These are phyloP conservation scores for Crithidia expoeki DNA, from an alignment of 208 protist genomes.

Conservation along the genomic window DNA sequence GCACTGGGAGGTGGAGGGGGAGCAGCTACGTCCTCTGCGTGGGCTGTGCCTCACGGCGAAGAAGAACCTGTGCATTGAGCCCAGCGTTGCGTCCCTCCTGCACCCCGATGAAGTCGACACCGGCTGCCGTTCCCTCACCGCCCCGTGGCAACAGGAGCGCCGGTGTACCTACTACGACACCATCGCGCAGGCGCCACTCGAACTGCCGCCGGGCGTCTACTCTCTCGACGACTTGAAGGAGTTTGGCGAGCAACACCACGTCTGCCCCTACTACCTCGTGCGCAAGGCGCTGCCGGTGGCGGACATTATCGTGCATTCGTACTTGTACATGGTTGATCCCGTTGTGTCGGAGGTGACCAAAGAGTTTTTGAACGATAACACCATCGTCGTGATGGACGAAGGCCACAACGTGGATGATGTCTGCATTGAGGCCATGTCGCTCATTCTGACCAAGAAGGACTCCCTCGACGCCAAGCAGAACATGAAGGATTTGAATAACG, in stretches of 20 bases:
- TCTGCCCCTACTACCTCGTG: slow-evolving; percentile 97
- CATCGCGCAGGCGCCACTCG: slow-evolving; percentile 54
- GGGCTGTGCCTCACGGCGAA: slow-evolving; percentile 90
- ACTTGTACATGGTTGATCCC: slow-evolving; percentile 99
- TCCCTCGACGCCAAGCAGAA: slow-evolving; percentile 84
- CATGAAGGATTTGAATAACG: slow-evolving; percentile 76
- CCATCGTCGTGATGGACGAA: slow-evolving; percentile 99
- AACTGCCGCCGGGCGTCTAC: slow-evolving; percentile 95
- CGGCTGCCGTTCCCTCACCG: slow-evolving; percentile 93
- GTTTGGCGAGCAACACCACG: slow-evolving; percentile 87
- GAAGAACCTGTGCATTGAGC: slow-evolving; percentile 97
- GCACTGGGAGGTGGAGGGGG: slow-evolving; percentile 70
- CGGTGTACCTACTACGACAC: slow-evolving; percentile 86
- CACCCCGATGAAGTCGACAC: slow-evolving; percentile 94
- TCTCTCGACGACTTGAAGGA: slow-evolving; percentile 95
- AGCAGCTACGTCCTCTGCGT: slow-evolving; percentile 57
- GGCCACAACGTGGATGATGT: slow-evolving; percentile 99
- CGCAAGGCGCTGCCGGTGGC: slow-evolving; percentile 88
- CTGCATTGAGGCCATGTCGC: slow-evolving; percentile 98
- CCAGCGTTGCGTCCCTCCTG: slow-evolving; percentile 61
- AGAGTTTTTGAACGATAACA: slow-evolving; percentile 92
- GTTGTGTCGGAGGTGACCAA: slow-evolving; percentile 96
- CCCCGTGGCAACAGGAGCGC: slow-evolving; percentile 87
- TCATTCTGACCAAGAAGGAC: slow-evolving; percentile 94
- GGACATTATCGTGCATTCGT: slow-evolving; percentile 99